Base-by-base conservation (phyloP, 2,329 filamentous ascomycete species). In the Didymella exigua region DNA sequence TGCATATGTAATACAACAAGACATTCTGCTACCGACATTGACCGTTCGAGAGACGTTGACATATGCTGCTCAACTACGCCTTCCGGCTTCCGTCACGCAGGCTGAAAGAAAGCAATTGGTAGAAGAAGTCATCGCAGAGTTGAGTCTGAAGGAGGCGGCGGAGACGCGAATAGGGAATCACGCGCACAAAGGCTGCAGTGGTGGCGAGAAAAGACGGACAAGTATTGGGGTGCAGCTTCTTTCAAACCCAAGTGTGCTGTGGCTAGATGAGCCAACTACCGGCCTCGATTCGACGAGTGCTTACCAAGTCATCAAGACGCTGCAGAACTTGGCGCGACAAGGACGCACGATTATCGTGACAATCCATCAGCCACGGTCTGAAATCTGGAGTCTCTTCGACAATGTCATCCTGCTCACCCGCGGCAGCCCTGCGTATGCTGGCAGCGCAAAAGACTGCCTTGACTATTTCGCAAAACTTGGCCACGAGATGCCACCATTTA, bases 301-400 rank as follows among this genome's bases (percentile, higher is more conserved):
- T 0, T 90, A 86, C 62, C 89, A 91, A 61, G 81, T 93, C 0
- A 80, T 92, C 0, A 80, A 85, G 27, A 91, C 88, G 0, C 74
- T 92, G 8, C 90, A 91, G 66, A 79, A 76, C 7, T 78, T 93
- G 2, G 87, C 89, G 0, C 78, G 79, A 30, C 88, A 88, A 67
- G 89, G 88, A 0, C 78, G 89, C 21, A 92, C 88, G 0, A 80
- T 92, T 49, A 83, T 92, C 13, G 87, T 86, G 0, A 91, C 88
- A 0, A 89, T 93, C 30, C 89, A 93, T 69, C 88, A 91, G 59
- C 89, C 89, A 18, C 81, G 89, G 18, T 91, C 88, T 0, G 89
- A 92, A 69, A 92, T 93, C 13, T 93, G 89, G 89, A 82, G 84
- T 27, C 79, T 91, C 14, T 90, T 93, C 66, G 89, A 92, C 70